Evolutionary conservation across 352 stramenopile species (phyloP).

Genomic region (Phytophthora pisi): DNA sequence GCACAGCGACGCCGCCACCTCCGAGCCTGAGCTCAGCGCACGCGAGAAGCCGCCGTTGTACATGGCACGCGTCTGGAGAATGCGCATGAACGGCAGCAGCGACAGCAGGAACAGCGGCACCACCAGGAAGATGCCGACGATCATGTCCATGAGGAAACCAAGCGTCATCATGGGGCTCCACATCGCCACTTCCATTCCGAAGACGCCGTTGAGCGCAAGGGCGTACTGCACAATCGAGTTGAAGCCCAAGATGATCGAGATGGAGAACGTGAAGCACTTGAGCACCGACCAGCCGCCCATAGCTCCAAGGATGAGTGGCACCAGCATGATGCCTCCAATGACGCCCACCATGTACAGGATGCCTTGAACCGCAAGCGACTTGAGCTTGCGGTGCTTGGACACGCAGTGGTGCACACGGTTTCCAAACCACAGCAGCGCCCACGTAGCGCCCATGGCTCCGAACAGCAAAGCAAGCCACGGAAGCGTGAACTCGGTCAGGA

Average conservation of each 20-base stretch:
- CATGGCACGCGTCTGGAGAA: slow-evolving; percentile 86
- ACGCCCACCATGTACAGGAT: slow-evolving; percentile 79
- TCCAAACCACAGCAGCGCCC: slow-evolving; percentile 59
- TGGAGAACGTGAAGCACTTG: slow-evolving; percentile 73
- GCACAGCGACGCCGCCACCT: slow-evolving; percentile 82
- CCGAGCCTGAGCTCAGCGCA: slow-evolving; percentile 73
- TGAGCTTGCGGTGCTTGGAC: slow-evolving; percentile 62
- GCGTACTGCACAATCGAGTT: slow-evolving; percentile 78
- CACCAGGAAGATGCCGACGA: slow-evolving; percentile 81
- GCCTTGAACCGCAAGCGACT: slow-evolving; percentile 61
- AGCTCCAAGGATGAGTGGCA: slow-evolving; percentile 60
- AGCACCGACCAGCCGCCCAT: slow-evolving; percentile 62
- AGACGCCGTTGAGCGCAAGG: slow-evolving; percentile 68
- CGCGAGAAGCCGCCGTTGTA: slow-evolving; percentile 89
- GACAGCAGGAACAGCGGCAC: slow-evolving; percentile 77
- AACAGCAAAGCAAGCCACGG: slow-evolving; percentile 52
- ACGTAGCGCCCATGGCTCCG: slow-evolving; percentile 55
- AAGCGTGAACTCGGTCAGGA: slow-evolving; percentile 70
- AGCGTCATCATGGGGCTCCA: slow-evolving; percentile 73
- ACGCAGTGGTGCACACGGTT: slow-evolving; percentile 55
- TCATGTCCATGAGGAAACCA: slow-evolving; percentile 89
- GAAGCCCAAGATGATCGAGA: slow-evolving; percentile 71
- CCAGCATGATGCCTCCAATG: slow-evolving; percentile 59
- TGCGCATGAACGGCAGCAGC: slow-evolving; percentile 85
- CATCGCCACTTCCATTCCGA: slow-evolving; percentile 65